phyloP scores from a whole-genome alignment of 164 flowering plant species.

The Chimonanthus salicifolius region DNA sequence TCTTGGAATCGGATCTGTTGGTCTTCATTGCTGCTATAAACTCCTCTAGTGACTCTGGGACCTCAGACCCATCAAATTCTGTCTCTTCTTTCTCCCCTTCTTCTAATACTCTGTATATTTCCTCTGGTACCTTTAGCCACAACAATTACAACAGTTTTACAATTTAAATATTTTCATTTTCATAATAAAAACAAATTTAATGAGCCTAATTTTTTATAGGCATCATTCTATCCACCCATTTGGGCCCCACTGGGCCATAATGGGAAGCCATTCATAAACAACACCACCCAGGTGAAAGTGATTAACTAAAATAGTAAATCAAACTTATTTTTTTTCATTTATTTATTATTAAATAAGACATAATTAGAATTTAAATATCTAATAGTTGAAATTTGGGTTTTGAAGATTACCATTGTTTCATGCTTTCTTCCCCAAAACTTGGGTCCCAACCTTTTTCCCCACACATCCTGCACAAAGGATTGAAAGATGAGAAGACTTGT shows the following conservation, averaged over 20 bases:
- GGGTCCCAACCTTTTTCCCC: slow-evolving; percentile 76
- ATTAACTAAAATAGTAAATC: no score
- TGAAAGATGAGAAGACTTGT: neutral
- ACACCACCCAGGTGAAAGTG: neutral
- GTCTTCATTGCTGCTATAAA: slow-evolving; percentile 61
- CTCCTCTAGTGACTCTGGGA: slow-evolving; percentile 77
- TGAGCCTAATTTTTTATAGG: neutral
- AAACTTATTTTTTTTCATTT: no score
- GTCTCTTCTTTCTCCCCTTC: slow-evolving; percentile 34
- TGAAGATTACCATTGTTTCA: slow-evolving; percentile 45
- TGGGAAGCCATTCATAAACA: no score
- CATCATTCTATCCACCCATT: neutral
- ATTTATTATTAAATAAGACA: no score
- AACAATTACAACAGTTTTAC: neutral
- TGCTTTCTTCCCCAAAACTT: slow-evolving; percentile 58
- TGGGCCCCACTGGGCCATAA: no score
- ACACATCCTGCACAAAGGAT: slow-evolving; percentile 54
- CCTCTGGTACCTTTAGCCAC: slow-evolving; percentile 67
- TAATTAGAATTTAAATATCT: no score
- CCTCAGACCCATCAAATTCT: slow-evolving; percentile 29
- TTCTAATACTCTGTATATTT: slow-evolving; percentile 62
- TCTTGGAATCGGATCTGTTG: slow-evolving; percentile 48
- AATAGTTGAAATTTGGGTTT: neutral
- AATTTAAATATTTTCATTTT: neutral
- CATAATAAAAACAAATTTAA: neutral